Conservation (phyloP, 805 yeast genomes). For the Cyberlindnera mississippiensis region DNA sequence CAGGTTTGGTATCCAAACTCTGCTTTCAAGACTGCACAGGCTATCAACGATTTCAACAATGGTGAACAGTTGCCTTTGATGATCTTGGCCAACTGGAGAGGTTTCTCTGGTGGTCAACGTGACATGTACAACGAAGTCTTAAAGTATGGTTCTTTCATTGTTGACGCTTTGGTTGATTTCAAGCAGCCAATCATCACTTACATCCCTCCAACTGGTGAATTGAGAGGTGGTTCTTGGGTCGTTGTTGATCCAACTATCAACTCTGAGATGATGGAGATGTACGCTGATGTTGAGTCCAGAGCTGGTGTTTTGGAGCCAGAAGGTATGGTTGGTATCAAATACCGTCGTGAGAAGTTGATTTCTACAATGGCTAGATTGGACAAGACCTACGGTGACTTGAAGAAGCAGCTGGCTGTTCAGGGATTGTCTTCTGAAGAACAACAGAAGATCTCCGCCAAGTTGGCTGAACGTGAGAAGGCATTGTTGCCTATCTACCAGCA, state of each 20-base stretch:
- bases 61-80: conserved; percentile 98
- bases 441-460: conserved; percentile 56
- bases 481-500: conserved; percentile 88
- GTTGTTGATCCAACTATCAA: conserved; percentile 99
- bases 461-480: conserved; percentile 73
- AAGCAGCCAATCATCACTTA: conserved; percentile 96
- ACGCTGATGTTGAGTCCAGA: conserved; percentile 92
- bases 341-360: conserved; percentile 86
- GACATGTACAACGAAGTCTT: conserved; percentile 98
- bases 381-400: conserved; percentile 63
- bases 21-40: conserved; percentile 98
- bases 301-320: conserved; percentile 99
- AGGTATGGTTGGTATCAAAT: conserved; percentile 98
- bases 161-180: conserved; percentile 93
- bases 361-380: conserved; percentile 93
- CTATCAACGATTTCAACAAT: conserved; percentile 92
- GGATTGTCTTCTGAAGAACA: conserved; percentile 60
- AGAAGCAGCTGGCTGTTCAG: conserved; percentile 51
- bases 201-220: conserved; percentile 97
- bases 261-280: conserved; percentile 98
- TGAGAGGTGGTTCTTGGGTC: conserved; percentile 99
- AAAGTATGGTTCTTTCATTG: conserved; percentile 95
- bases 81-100: conserved; percentile 99
- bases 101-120: conserved; percentile 99
- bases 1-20: conserved; percentile 99